Evolutionary conservation across 2,329 filamentous ascomycete genomes (phyloP).

Genomic region (Beauveria varroae): DNA sequence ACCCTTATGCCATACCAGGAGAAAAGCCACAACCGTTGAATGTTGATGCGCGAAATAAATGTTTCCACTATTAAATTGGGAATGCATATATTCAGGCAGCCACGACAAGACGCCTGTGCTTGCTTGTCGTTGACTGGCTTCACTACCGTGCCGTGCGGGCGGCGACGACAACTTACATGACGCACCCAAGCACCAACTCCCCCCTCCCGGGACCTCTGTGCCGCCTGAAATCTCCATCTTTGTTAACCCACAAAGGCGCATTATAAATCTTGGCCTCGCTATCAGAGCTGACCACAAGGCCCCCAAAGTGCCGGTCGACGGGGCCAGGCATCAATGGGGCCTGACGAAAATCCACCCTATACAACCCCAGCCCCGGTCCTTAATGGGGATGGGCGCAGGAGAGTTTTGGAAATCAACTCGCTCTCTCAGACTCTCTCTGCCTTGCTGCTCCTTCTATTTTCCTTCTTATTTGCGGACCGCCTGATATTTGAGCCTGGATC

Average conservation of each 20-base stretch:
- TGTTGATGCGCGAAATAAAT: not conserved
- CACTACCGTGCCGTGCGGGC: not conserved
- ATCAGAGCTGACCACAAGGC: not conserved
- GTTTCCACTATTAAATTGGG: too few relatives aligned
- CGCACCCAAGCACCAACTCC: not conserved
- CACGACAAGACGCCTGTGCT: not conserved
- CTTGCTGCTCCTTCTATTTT: not conserved
- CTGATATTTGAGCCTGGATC: constrained; percentile 4
- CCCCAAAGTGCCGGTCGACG: not conserved
- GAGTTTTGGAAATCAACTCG: not conserved
- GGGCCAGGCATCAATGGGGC: not conserved
- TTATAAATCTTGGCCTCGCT: not conserved
- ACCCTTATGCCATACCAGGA: not conserved
- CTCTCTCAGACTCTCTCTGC: not conserved
- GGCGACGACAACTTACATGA: not conserved
- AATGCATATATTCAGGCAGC: not conserved
- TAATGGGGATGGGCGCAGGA: not conserved
- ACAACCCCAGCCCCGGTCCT: not conserved
- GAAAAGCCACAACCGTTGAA: too few relatives aligned
- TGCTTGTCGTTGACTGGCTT: not conserved
- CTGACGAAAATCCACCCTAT: not conserved
- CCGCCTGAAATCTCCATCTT: not conserved
- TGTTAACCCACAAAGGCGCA: not conserved
- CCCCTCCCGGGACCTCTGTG: not conserved
- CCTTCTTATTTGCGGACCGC: not conserved